Evolutionary conservation across 2,329 filamentous ascomycete species (phyloP), one percentile per base, ranked within the genome.

Genomic region (Sporothrix phasma): DNA sequence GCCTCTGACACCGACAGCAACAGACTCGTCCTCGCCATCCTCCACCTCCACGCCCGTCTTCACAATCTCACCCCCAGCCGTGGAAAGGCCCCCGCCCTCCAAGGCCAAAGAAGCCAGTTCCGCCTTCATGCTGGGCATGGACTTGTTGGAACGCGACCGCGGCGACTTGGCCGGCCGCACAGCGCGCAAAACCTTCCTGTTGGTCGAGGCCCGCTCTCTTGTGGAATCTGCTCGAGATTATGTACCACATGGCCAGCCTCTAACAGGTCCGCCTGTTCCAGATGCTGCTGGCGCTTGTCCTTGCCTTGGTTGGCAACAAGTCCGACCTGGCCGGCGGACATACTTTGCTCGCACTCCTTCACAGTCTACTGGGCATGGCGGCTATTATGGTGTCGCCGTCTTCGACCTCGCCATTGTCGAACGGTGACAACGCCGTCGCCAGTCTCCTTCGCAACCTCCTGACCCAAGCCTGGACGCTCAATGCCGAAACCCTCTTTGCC

Each of bases 121-220:
- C 34, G 34, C 66, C n/a, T 69, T 69, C 56, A 65, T 63, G 31
- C 53, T 69, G 24, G 64, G 67, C 11, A 39, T 64, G 1, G 61
- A 64, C 59, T 66, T 69, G 45, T 65, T 69, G 1, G 26, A 61
- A 13, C 60, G 62, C 15, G 65, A 62, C 47, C 65, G 67, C n/a
- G 68, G 68, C 17, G 41, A 63, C 19, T 65, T 68, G 26, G 68
- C 68, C 19, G 68, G 68, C 4, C 63, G 68, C 10, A 47, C 66
- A 26, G 68, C 68, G n/a, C 68, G 68, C 5, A 69, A 69, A 60
- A 66, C 68, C 8, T 69, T 69, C 39, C n/a, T 69, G n/a, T 63
- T 66, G 34, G 66, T 67, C 19, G 68, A 69, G 51, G 1, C 68
- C 68, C 1, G 43, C 26, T 8, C 6, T 61, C 3, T 26, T 61